These are phyloP conservation scores for Alternaria arborescens DNA, from an alignment of 2,329 filamentous ascomycete species.

Conservation along the genomic window DNA sequence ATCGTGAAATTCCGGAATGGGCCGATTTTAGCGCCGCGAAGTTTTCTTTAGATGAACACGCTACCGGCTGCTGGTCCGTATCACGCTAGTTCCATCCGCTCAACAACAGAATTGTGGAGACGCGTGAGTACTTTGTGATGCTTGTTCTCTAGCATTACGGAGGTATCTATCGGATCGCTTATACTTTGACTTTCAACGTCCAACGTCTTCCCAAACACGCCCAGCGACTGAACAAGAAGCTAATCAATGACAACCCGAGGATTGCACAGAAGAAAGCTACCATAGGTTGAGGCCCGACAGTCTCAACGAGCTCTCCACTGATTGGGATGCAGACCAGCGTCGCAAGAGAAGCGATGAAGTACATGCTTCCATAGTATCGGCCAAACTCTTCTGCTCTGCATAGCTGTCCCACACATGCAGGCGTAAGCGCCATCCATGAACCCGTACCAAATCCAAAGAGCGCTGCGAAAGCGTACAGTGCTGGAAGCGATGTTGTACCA, in stretches of 20 bases:
- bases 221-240: slow-evolving; percentile 47
- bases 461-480: slow-evolving; percentile 52
- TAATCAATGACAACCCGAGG: slow-evolving; percentile 41
- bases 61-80: background rate
- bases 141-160: background rate
- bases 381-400: slow-evolving; percentile 59
- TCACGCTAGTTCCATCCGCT: background rate
- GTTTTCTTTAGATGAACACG: background rate
- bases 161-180: slow-evolving; percentile 1
- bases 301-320: slow-evolving; percentile 47
- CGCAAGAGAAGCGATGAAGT: slow-evolving; percentile 48
- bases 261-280: slow-evolving; percentile 47
- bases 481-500: slow-evolving; percentile 39
- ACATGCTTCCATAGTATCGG: slow-evolving; percentile 61
- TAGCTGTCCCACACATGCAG: slow-evolving; percentile 59
- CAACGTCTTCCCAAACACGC: slow-evolving; percentile 46
- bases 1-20: background rate
- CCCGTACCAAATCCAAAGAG: slow-evolving; percentile 60
- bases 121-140: background rate
- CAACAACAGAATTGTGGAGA: slow-evolving; percentile 1
- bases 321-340: slow-evolving; percentile 49
- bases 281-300: slow-evolving; percentile 44
- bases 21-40: background rate
- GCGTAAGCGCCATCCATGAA: slow-evolving; percentile 55
- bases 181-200: slow-evolving; percentile 36